Evolutionary conservation across 1,284 basidiomycete species (phyloP).

Genomic region (Cryptococcus sp.): DNA sequence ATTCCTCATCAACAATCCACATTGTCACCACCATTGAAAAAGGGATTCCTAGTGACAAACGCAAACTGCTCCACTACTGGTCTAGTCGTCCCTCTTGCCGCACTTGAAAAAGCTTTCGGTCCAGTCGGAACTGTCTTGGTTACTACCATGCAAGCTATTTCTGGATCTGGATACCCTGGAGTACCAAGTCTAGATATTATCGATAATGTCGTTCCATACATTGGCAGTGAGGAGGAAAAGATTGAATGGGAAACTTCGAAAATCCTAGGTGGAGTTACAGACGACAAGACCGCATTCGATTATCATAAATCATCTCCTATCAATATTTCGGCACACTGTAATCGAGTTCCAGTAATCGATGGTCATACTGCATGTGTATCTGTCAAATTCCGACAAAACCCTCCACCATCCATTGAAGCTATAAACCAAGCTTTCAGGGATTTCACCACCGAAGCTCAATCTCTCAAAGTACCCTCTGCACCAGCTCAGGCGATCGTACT

Average conservation of each 20-base stretch:
- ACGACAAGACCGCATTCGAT: constrained; percentile 65
- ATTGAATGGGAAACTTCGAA: constrained; percentile 98
- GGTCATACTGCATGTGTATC: constrained; percentile 87
- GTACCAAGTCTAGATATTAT: constrained; percentile 85
- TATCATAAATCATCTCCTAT: constrained; percentile 71
- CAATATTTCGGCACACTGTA: constrained; percentile 84
- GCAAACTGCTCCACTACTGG: constrained; percentile 98
- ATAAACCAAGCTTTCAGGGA: constrained; percentile 73
- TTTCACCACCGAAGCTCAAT: constrained; percentile 74
- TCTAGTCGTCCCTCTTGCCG: constrained; percentile 84
- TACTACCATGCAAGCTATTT: constrained; percentile 97
- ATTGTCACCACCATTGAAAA: constrained; percentile 66
- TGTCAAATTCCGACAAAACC: constrained; percentile 69
- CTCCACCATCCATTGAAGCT: constrained; percentile 77
- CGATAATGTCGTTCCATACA: constrained; percentile 95
- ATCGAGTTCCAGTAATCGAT: constrained; percentile 88
- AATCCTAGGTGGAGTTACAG: constrained; percentile 79
- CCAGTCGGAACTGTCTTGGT: constrained; percentile 85
- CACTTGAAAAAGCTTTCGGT: constrained; percentile 88
- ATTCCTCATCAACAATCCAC: constrained; percentile 73
- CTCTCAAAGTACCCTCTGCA: constrained; percentile 78
- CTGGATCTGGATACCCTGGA: constrained; percentile 94
- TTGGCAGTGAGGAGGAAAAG: constrained; percentile 84
- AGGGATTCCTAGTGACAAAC: constrained; percentile 96
- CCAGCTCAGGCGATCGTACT: constrained; percentile 84